These are phyloP conservation scores for Didymosphaeria variabile DNA, from an alignment of 2,329 filamentous ascomycete genomes.

Conservation along the genomic window DNA sequence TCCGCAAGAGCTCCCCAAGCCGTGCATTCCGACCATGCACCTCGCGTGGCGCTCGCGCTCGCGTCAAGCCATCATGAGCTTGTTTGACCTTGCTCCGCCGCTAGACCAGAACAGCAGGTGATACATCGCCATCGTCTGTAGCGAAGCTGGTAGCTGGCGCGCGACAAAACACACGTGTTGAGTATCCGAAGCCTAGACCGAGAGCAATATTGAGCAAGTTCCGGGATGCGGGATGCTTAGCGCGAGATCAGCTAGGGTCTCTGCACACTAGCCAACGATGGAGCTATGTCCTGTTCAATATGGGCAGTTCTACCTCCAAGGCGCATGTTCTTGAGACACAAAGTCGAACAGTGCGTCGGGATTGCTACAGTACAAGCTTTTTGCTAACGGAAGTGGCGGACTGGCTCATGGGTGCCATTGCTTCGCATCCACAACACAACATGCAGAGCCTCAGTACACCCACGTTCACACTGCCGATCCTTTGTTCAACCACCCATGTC, in stretches of 20 bases:
- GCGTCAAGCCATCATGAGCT: conserved; percentile 33
- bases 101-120: conserved; percentile 31
- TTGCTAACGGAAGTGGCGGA: conserved; percentile 30
- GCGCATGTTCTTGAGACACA: neutral
- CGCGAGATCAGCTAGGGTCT: conserved; percentile 13
- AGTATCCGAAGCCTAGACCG: conserved; percentile 5
- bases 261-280: conserved; percentile 6
- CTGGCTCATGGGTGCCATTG: conserved; percentile 11
- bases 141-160: conserved; percentile 1
- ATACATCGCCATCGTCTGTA: conserved; percentile 18
- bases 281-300: neutral
- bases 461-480: too few species aligned
- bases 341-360: neutral
- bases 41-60: conserved; percentile 34
- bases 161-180: neutral
- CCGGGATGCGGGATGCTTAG: conserved; percentile 4
- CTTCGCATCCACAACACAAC: neutral
- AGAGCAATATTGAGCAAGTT: conserved; percentile 17
- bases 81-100: conserved; percentile 12
- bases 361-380: conserved; percentile 29
- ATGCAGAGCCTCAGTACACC: conserved; percentile 2
- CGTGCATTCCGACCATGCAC: conserved; percentile 36
- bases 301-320: neutral
- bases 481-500: too few species aligned
- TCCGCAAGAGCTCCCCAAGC: conserved; percentile 30